Base-by-base conservation (phyloP, 1,284 basidiomycete genomes). In the Apiotrichum domesticum region DNA sequence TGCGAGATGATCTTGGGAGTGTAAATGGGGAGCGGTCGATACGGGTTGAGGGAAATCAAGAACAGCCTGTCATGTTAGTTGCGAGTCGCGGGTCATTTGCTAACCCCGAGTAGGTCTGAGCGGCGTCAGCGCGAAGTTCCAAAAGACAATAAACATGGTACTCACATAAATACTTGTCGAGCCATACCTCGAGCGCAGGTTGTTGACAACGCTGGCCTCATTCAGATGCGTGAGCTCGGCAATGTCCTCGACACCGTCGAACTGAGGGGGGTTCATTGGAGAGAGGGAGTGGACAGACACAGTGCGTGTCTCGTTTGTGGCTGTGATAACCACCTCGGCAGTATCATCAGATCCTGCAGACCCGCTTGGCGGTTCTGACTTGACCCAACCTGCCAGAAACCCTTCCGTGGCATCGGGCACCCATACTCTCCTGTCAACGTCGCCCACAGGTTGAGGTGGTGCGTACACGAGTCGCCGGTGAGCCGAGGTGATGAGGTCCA, bases 181-280 rank as follows among this genome's bases (percentile, higher is more conserved):
- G 54, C 88, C 88, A 77, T 95, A 98, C 71, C 96, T 83, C 65
- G 92, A 79, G 59, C 92, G 83, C 37, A 98, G 83, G 77, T 98
- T 98, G 74, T 98, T 93, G 32, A 98, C 94, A 35, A 99, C 96
- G 66, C 91, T 94, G 9, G 96, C 94, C 81, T 99, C 96, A 74
- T 98, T 98, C 60, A 98, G 80, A 77, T 94, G 97, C 1, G 96
- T 98, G 62, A 99, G 81, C 77, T 98, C 94, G 46, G 96, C 96
- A 67, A 98, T 98, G 77, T 99, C 96, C 65, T 95, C 93, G 3
- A 93, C 94, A 48, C 91, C 85, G 78, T 98, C 94, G 74, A 98
- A 98, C 78, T 97, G 96, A 46, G 95, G 95, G 11, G 95, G 96
- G 70, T 98, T 98, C 90, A 95, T 94, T 80, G 92, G 93, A 66